Percentiles rank a stretch among this genome's conserved stretches.
phyloP scores from a whole-genome alignment of 345 rosid species.

The Citrus glauca region DNA sequence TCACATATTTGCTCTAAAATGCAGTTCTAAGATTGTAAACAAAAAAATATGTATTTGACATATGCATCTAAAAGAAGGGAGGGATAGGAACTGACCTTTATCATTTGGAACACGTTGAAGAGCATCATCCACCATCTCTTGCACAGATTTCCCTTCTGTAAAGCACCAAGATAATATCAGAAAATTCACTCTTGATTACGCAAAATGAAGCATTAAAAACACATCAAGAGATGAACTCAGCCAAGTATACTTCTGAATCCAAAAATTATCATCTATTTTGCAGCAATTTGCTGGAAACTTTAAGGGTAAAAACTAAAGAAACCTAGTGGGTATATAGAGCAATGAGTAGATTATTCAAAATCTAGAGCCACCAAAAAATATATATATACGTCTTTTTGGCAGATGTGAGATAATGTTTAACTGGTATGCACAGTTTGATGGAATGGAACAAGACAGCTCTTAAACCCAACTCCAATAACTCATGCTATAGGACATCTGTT shows the following conservation, averaged over 20 bases:
- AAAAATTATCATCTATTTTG: not conserved
- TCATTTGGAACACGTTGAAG: constrained; percentile 78
- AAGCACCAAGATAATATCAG: constrained; percentile 17
- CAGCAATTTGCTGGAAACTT: not conserved
- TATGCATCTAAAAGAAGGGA: constrained; percentile 5
- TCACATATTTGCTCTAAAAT: constrained; percentile 19
- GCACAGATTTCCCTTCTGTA: constrained; percentile 94
- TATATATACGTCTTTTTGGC: not conserved
- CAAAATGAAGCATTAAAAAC: not conserved
- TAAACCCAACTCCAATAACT: constrained; percentile 10
- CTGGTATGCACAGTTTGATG: constrained; percentile 2
- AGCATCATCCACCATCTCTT: constrained; percentile 97
- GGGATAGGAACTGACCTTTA: constrained; percentile 43
- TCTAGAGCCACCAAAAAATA: not conserved
- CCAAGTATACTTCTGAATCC: constrained; percentile 1
- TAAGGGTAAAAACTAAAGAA: not conserved
- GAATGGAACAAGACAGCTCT: constrained; percentile 1
- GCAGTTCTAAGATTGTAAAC: constrained; percentile 9
- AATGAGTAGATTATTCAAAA: not conserved
- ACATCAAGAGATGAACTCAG: constrained; percentile 4
- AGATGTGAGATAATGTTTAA: not conserved
- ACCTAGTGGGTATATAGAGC: not conserved
- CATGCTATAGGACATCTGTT: constrained; percentile 1
- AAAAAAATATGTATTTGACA: not conserved
- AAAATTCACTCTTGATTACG: constrained; percentile 5